Evolutionary conservation across 2,329 filamentous ascomycete genomes (phyloP), one percentile per base, ranked within the genome.

Genomic region (Sporothrix phasma): DNA sequence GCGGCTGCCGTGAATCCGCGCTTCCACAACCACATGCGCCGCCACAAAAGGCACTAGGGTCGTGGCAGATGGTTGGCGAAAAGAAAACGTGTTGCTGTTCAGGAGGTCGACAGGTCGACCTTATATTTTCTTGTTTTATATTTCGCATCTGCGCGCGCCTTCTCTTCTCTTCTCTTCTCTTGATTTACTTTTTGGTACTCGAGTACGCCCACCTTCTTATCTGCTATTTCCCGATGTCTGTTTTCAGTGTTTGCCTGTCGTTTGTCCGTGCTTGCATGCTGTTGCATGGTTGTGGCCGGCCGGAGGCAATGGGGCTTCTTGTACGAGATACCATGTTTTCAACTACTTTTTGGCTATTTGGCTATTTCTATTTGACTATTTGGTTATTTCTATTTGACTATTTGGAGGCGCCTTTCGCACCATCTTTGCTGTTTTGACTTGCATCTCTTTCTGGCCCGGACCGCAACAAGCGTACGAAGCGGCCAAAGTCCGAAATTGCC

Each of bases 1-100:
- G 70, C 69, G 34, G 68, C 69, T 43, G 63, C 11, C 72, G 71
- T 56, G 6, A 56, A 56, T 31, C 29, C 72, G 70, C 76, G 64
- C 39, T 17, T n/a, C 17, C 65, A 53, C 60, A 62, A 58, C 41
- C 77, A 78, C 70, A 73, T 74, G 56, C 79, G 79, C 67, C 74
- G 72, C 51, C 75, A 76, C 62, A 66, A 34, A 37, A 17, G 43
- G 37, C 54, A 41, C 19, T 54, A 46, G n/a, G 19, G 29, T 37
- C 4, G 29, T 19, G 19, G 5, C 5, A 19, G 19, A 7, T 13
- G 19, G 29, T 3, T 10, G 47, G 31, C 17, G 8, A 7, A 15
- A 39, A 56, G 11, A 37, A 39, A 56, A 19, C 1, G 15, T 39
- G 11, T 43, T 34, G 15, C n/a, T 3, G 15, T n/a, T 62, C 24